phyloP scores from a whole-genome alignment of 768 basidiomycete genomes.

The Sistotremastrum niveocremeum region DNA sequence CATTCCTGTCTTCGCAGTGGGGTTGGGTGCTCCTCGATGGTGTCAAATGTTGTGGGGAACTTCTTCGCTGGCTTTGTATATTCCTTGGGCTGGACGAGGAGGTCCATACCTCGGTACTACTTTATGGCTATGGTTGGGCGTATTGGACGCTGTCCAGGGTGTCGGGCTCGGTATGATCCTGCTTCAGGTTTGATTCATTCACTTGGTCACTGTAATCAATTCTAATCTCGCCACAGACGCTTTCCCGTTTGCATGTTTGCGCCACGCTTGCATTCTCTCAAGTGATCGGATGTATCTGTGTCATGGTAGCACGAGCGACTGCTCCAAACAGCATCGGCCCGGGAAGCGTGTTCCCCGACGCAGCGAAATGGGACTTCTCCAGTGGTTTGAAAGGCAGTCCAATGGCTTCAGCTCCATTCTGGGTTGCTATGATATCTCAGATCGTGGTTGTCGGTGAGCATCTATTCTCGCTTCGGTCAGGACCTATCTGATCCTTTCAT shows the following conservation, averaged over 20 bases:
- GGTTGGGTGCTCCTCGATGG: conserved; percentile 88
- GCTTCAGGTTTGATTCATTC: conserved; percentile 33
- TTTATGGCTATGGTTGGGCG: conserved; percentile 92
- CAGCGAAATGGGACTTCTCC: conserved; percentile 80
- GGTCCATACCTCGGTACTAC: conserved; percentile 86
- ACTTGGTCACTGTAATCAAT: neutral
- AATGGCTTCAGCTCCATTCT: conserved; percentile 75
- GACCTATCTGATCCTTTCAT: too few species aligned
- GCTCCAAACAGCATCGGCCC: conserved; percentile 86
- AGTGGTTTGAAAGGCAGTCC: conserved; percentile 63
- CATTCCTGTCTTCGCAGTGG: conserved; percentile 88
- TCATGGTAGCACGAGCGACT: conserved; percentile 86
- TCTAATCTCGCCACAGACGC: conserved; percentile 34
- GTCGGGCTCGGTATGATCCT: conserved; percentile 89
- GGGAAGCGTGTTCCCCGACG: conserved; percentile 81
- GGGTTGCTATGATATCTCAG: conserved; percentile 46
- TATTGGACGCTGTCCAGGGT: conserved; percentile 87
- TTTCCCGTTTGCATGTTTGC: conserved; percentile 88
- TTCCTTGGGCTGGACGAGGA: conserved; percentile 79
- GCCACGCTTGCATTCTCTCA: conserved; percentile 87
- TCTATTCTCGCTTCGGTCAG: neutral
- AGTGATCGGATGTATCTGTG: conserved; percentile 77
- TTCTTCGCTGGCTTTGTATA: conserved; percentile 82
- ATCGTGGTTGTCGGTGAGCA: neutral
- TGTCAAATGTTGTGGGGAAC: conserved; percentile 98